Evolutionary conservation across 768 basidiomycete genomes (phyloP), one percentile per base, ranked within the genome.

Genomic region (Boletus tomentosulus): DNA sequence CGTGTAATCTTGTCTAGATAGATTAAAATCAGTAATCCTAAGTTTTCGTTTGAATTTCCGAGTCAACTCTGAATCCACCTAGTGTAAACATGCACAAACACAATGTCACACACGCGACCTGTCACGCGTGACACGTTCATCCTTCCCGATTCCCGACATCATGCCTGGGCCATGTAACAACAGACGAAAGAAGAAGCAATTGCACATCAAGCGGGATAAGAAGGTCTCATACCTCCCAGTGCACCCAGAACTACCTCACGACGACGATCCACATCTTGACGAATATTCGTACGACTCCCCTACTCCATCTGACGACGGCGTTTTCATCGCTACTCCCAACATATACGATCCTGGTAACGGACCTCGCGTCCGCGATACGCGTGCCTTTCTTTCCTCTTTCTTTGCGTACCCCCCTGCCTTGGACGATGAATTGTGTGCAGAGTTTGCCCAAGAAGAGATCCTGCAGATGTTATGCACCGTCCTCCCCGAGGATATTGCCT

Each of bases 331-430:
- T 53, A 62, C 71, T 34, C 87, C 88, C 12, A 85, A 83, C 61
- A 87, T 92, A 19, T 71, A 86, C 55, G 86, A 92, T 66, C 87
- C 87, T 0, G 89, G 89, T 31, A 87, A 84, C 56, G 89, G 90
- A 0, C 86, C 87, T 9, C 85, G 87, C 41, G 87, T 92, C 10
- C 77, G 82, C 11, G 77, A 88, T 63, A 70, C 79, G n/a, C 73
- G 71, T n/a, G 75, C 78, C 12, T 92, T 92, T 66, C 68, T 92
- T 37, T 57, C 72, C 4, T 80, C 81, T n/a, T 83, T 76, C 57
- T 88, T 89, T 65, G 82, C 87, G 7, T 79, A 85, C 39, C 80
- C 82, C 11, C 81, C 84, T 0, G 79, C 85, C 1, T 59, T 80
- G 44, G 78, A 84, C 41, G 82, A 88, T 57, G 81, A 81, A 0